These are phyloP conservation scores for Apiospora kogelbergensis DNA, from an alignment of 2,329 filamentous ascomycete species.

Conservation along the genomic window DNA sequence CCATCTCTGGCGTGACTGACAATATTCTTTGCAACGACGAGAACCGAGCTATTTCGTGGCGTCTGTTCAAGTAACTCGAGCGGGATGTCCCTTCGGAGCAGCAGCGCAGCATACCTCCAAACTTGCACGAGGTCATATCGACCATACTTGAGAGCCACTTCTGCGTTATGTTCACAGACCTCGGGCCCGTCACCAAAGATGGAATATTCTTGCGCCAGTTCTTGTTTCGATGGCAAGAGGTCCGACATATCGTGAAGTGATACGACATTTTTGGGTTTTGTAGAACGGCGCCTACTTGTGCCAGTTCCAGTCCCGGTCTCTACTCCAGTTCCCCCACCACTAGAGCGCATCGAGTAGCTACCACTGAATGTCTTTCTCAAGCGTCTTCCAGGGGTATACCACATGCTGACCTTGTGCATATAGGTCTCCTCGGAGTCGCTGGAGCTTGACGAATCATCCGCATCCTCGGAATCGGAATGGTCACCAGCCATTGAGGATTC, in stretches of 20 bases:
- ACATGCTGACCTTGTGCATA: slow-evolving; percentile 56
- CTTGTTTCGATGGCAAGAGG: slow-evolving; percentile 74
- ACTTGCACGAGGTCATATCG: slow-evolving; percentile 73
- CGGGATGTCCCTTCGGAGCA: slow-evolving; percentile 76
- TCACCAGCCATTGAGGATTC: slow-evolving; percentile 53
- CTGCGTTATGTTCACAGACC: slow-evolving; percentile 82
- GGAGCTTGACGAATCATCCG: slow-evolving; percentile 50
- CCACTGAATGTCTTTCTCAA: slow-evolving; percentile 57
- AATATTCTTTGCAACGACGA: slow-evolving; percentile 68
- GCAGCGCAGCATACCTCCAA: slow-evolving; percentile 78
- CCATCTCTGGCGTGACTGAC: slow-evolving; percentile 41
- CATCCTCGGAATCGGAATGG: slow-evolving; percentile 50
- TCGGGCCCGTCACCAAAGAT: slow-evolving; percentile 82
- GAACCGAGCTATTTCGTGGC: slow-evolving; percentile 57
- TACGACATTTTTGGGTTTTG: slow-evolving; percentile 66
- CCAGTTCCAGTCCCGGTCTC: slow-evolving; percentile 58
- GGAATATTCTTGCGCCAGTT: slow-evolving; percentile 75
- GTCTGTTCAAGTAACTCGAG: slow-evolving; percentile 61
- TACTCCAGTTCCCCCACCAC: slow-evolving; percentile 58
- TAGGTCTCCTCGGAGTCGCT: slow-evolving; percentile 65
- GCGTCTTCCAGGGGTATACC: slow-evolving; percentile 53
- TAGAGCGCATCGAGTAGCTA: slow-evolving; percentile 58
- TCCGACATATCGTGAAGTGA: slow-evolving; percentile 70
- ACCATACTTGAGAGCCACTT: slow-evolving; percentile 70
- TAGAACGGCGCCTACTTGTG: slow-evolving; percentile 47